Base-by-base conservation (phyloP, 805 yeast genomes). In the Wickerhamiella azyma region DNA sequence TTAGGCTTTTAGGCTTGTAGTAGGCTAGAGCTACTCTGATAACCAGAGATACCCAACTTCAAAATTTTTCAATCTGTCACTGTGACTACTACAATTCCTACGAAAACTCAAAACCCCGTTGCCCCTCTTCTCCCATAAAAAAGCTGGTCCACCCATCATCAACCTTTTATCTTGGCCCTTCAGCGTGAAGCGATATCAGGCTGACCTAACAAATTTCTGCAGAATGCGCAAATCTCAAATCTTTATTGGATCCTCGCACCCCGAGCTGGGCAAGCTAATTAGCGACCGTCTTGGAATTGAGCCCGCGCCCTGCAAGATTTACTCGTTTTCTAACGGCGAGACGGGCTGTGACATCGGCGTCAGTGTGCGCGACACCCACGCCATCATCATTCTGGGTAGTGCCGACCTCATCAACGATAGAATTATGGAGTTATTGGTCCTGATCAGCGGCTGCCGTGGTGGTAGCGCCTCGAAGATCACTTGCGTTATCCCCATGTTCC, bases 401-500 rank as follows among this genome's bases (percentile, higher is more conserved):
- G 82, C 94, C 7, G 80, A 86, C n/a, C 74, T 80, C 45, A 58
- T 78, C 54, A 92, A 92, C 59, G 97, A 92, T 59, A 92, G 85
- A 59, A 85, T 92, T 49, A 92, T 92, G 98, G 99, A 92, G 66
- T 68, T 92, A 53, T 71, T 92, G 59, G 89, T 94, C 50, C 72
- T 92, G 56, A 88, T 92, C 38, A 80, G 94, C 41, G 98, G 97
- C 43, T 89, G 97, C 65, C 79, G 88, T 56, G 96, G 96, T 50
- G 99, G 98, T 9, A 85, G 96, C 10, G 99, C 99, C n/a, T 81
- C 84, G 57, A 86, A 86, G 61, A 86, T 92, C 63, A 92, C 89
- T 9, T 96, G 96, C 9, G 98, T 92, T 28, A 79, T 92, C 45
- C 99, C 99, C 1, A 94, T 86, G 65, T 94, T 89, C 63, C 98